Evolutionary conservation across 2,329 filamentous ascomycete genomes (phyloP), one percentile per base, ranked within the genome.

Genomic region (Juglanconis sp.): DNA sequence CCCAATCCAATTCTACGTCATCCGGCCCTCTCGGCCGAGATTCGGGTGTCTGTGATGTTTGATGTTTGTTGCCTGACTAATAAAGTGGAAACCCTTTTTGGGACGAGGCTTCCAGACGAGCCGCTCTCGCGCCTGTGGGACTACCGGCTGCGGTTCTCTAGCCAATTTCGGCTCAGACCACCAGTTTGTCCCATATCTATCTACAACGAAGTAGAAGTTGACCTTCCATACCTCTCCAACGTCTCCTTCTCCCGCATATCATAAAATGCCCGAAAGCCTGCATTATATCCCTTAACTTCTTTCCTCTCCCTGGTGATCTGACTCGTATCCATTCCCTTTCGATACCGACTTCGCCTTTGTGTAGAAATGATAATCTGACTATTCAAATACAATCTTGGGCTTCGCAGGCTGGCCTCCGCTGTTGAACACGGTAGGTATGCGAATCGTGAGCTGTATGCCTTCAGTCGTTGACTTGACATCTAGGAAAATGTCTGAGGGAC

Each of bases 391-490:
- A 52, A 74, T 67, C 53, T 71, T 70, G 3, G 72, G 70, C 51
- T 63, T 63, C 31, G 64, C 54, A 53, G 67, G 70, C 59, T 67
- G 67, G 9, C 66, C 67, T n/a, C 61, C 62, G 32, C 72, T 74
- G 58, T 77, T 77, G 65, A 84, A 83, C 32, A 83, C 78, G 2
- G 81, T 84, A 31, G 81, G 82, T 60, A 84, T 84, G 66, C 82
- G 79, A 65, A 84, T 83, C 32, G 79, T 83, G 56, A 84, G 69
- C 69, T 84, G 82, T 65, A 84, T 83, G 1, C 82, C 82, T 57
- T 84, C 82, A 46, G 76, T 81, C 4, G 82, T 85, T 38, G 81
- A 84, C 69, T 82, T 82, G 60, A 85, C 80, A 64, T 85, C 82
- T 59, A 85, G 67, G 65, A 81, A 84, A 34, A 85, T 78, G 67